Conservation (phyloP, 2,329 filamentous ascomycete genomes). For the Emergomyces pasteurianus region DNA sequence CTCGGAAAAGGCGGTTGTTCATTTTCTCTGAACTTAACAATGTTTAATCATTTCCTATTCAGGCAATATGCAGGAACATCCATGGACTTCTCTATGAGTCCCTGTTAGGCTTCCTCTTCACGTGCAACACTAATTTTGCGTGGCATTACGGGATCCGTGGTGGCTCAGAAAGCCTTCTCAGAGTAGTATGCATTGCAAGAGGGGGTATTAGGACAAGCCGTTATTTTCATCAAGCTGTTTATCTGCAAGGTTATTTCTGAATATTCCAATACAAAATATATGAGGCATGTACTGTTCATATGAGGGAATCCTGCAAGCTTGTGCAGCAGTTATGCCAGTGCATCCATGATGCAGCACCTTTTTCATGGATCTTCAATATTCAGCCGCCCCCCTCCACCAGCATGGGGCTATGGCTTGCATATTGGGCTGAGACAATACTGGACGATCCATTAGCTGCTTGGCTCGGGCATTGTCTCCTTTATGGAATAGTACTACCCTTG, state of each 20-base stretch:
- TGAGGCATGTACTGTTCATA: neutral
- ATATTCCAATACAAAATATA: neutral
- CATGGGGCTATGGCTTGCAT: neutral
- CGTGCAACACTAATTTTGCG: neutral
- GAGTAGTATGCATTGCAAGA: too few species aligned
- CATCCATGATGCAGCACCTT: neutral
- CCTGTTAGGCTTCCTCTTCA: too few species aligned
- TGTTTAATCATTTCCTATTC: neutral
- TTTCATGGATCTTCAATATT: neutral
- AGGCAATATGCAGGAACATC: slow-evolving; percentile 1
- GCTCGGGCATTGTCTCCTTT: neutral
- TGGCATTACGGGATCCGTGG: neutral
- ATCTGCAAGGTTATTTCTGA: neutral
- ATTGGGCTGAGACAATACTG: neutral
- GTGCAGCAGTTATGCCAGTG: neutral
- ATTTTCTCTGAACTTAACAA: neutral
- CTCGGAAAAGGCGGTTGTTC: neutral
- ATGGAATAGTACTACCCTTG: neutral
- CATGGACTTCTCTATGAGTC: neutral
- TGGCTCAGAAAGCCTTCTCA: neutral
- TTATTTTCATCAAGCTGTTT: neutral
- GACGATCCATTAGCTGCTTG: neutral
- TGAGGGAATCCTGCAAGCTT: neutral
- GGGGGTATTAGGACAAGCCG: neutral
- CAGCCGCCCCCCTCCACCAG: neutral